phyloP scores from a whole-genome alignment of 148 eudicot species.

The Salicornia ramosissima region DNA sequence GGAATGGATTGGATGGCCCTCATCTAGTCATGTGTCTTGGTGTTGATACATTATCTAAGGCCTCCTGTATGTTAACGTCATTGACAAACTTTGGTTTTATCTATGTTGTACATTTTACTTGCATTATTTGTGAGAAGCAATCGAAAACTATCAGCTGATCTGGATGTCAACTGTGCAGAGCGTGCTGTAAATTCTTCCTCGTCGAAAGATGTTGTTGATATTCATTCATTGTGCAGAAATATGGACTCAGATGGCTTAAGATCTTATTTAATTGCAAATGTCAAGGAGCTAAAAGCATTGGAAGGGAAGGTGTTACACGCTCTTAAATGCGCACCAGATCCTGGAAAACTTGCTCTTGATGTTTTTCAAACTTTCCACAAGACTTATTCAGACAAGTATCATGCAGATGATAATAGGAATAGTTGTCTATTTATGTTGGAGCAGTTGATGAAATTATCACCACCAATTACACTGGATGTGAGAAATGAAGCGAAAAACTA shows the following conservation, averaged over 20 bases:
- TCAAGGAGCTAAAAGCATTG: constrained; percentile 9
- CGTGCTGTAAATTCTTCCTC: not conserved
- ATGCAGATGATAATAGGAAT: not conserved
- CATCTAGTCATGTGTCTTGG: not conserved
- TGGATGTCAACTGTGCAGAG: not conserved
- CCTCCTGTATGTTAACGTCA: not conserved
- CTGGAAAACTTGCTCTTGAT: constrained; percentile 45
- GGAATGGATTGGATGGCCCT: too few relatives aligned
- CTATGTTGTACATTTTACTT: not conserved
- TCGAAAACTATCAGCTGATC: not conserved
- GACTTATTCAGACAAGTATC: not conserved
- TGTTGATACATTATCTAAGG: not conserved
- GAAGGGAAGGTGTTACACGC: constrained; percentile 23
- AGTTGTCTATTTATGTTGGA: constrained; percentile 22
- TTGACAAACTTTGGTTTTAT: not conserved
- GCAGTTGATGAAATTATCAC: constrained; percentile 24
- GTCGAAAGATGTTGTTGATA: not conserved
- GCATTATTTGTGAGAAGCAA: constrained; percentile 13
- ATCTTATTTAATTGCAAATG: constrained; percentile 24
- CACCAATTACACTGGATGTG: constrained; percentile 23
- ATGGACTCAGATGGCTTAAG: constrained; percentile 28
- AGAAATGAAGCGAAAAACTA: constrained; percentile 10
- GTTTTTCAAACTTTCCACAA: constrained; percentile 24
- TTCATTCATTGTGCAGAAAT: constrained; percentile 19
- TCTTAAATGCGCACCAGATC: constrained; percentile 33